phyloP scores from a whole-genome alignment of 139 green algal species.

The Chlorella sp. region DNA sequence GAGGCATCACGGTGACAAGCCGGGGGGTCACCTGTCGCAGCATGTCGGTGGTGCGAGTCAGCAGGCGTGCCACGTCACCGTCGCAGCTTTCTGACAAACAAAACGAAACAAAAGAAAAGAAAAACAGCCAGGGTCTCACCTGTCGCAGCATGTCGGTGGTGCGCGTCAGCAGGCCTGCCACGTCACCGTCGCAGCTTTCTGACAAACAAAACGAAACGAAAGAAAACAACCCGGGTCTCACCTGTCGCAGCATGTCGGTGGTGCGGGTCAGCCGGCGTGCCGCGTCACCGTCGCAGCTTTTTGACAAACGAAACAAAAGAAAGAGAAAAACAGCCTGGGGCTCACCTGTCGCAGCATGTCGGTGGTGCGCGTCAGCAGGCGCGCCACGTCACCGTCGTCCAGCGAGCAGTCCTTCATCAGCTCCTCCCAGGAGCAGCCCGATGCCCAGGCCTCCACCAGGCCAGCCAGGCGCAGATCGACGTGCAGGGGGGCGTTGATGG shows the following conservation, averaged over 20 bases:
- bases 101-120: too few relatives aligned
- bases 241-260: slow-evolving; percentile 83
- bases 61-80: slow-evolving; percentile 85
- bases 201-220: too few relatives aligned
- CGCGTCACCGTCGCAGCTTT: slow-evolving; percentile 89
- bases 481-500: slow-evolving; percentile 43
- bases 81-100: too few relatives aligned
- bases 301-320: too few relatives aligned
- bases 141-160: slow-evolving; percentile 86
- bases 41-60: slow-evolving; percentile 82
- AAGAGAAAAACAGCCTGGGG: too few relatives aligned
- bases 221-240: too few relatives aligned
- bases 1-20: too few relatives aligned
- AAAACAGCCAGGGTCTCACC: too few relatives aligned
- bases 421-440: slow-evolving; percentile 31
- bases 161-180: slow-evolving; percentile 82
- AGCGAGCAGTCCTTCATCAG: slow-evolving; percentile 47
- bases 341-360: slow-evolving; percentile 85
- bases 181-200: slow-evolving; percentile 89
- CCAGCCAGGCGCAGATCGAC: slow-evolving; percentile 60
- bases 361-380: slow-evolving; percentile 79
- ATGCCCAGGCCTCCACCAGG: slow-evolving; percentile 86
- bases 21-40: slow-evolving; percentile 77
- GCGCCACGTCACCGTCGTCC: slow-evolving; percentile 89
- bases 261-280: slow-evolving; percentile 83